A percentile compares a stretch with the other conserved stretches of the same genome.
Evolutionary conservation across 768 basidiomycete species (phyloP).

Genomic region (Clavaria fumosa): DNA sequence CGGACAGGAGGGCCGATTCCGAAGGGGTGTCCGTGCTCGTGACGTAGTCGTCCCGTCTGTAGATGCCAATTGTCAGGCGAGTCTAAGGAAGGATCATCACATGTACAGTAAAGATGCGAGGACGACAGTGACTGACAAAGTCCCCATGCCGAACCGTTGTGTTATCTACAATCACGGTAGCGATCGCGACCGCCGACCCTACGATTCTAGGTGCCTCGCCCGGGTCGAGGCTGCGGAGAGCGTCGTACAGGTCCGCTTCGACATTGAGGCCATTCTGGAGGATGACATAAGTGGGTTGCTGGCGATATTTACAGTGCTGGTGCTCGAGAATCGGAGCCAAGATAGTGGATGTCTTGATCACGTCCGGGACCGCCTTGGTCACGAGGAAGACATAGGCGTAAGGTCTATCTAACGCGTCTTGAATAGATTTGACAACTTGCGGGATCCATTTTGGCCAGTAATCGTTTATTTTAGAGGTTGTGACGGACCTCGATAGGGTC

Average conservation of each 20-base stretch:
- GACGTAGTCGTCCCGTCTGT: conserved; percentile 29
- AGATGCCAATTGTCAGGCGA: conserved; percentile 37
- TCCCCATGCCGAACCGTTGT: too few relatives aligned
- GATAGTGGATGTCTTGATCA: conserved; percentile 37
- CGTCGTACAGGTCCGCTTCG: conserved; percentile 47
- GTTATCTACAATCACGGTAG: too few relatives aligned
- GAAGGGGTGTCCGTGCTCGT: conserved; percentile 27
- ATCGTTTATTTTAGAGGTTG: too few relatives aligned
- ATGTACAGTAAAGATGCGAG: too few relatives aligned
- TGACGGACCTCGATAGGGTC: conserved; percentile 44
- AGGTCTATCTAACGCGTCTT: conserved; percentile 39
- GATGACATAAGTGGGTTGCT: conserved; percentile 45
- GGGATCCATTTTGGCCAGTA: too few relatives aligned
- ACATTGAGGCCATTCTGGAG: conserved; percentile 63
- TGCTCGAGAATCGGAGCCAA: conserved; percentile 38
- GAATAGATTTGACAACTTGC: conserved; percentile 41
- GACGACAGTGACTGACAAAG: too few relatives aligned
- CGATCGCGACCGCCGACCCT: conserved; percentile 39
- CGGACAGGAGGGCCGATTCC: conserved; percentile 27
- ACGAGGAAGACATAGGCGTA: conserved; percentile 55
- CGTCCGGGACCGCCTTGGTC: conserved; percentile 60
- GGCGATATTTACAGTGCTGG: conserved; percentile 28
- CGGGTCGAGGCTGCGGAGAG: conserved; percentile 26
- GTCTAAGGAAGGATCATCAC: too few relatives aligned
- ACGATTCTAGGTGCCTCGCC: conserved; percentile 38